phyloP scores from a whole-genome alignment of 2,329 filamentous ascomycete species.

The Aspergillus fijiensis region DNA sequence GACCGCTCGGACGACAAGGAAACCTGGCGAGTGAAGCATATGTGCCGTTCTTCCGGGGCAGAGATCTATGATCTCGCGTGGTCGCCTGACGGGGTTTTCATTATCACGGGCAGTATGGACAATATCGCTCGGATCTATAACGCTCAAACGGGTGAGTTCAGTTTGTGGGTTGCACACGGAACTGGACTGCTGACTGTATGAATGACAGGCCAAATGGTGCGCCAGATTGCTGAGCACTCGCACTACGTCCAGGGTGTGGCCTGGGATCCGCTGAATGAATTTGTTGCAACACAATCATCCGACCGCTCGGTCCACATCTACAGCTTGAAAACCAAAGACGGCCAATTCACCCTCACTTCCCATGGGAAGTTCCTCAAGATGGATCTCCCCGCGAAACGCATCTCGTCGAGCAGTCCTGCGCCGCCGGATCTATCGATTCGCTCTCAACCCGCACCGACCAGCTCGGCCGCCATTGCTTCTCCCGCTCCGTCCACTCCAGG shows the following conservation, averaged over 20 bases:
- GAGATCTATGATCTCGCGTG: conserved; percentile 98
- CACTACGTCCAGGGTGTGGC: conserved; percentile 98
- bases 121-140: conserved; percentile 98
- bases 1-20: conserved; percentile 91
- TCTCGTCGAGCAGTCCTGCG: conserved; percentile 88
- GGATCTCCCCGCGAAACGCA: conserved; percentile 86
- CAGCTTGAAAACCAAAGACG: conserved; percentile 92
- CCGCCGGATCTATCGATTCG: conserved; percentile 68
- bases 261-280: conserved; percentile 98
- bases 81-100: conserved; percentile 95
- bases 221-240: conserved; percentile 94
- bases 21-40: conserved; percentile 93
- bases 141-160: conserved; percentile 71
- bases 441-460: conserved; percentile 34
- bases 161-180: not conserved
- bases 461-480: conserved; percentile 64
- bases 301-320: conserved; percentile 98
- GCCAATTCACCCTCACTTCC: conserved; percentile 80
- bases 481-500: conserved; percentile 88
- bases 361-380: conserved; percentile 83
- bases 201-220: conserved; percentile 62
- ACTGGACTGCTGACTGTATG: conserved; percentile 24
- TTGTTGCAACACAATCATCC: conserved; percentile 95
- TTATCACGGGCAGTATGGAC: conserved; percentile 99
- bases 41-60: conserved; percentile 91